Percentiles rank a stretch among this genome's conserved stretches.
Conservation (phyloP, 176 grass and related monocot genomes). For the Musa beccarii region DNA sequence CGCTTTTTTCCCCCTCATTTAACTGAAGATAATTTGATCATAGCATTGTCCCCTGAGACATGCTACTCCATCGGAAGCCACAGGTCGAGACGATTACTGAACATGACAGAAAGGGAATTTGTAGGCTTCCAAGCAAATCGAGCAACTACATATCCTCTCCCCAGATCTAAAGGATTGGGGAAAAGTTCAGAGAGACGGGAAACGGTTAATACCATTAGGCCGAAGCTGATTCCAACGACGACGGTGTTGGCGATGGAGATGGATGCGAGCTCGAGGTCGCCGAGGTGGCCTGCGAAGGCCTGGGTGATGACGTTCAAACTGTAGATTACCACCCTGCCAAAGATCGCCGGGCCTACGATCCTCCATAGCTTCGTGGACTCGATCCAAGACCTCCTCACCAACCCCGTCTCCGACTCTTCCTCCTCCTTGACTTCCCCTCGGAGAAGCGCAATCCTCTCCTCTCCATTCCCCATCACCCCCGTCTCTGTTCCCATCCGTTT, state of each 20-base stretch:
- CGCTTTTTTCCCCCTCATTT: too few species aligned
- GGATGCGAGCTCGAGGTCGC: slow-evolving; percentile 88
- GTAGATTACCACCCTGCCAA: slow-evolving; percentile 77
- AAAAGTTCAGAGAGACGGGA: too few species aligned
- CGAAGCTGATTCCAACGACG: slow-evolving; percentile 86
- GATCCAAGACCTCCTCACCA: slow-evolving; percentile 8
- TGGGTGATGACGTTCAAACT: slow-evolving; percentile 97
- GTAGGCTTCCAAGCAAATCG: too few species aligned
- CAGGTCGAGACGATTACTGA: too few species aligned
- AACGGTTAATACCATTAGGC: slow-evolving; percentile 53
- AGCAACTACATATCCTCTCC: too few species aligned
- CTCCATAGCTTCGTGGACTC: slow-evolving; percentile 88
- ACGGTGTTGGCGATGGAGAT: slow-evolving; percentile 95
- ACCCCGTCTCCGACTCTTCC: background rate
- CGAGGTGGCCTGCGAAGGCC: slow-evolving; percentile 88
- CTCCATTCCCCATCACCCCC: background rate
- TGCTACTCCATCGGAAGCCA: too few species aligned
- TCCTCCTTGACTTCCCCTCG: background rate
- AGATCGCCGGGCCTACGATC: slow-evolving; percentile 86
- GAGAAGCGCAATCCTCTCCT: background rate
- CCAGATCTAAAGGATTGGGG: too few species aligned
- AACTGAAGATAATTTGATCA: too few species aligned
- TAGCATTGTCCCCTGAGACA: too few species aligned
- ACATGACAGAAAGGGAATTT: too few species aligned
- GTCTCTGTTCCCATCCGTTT: too few species aligned